Evolutionary conservation across 1,284 basidiomycete species (phyloP).

Genomic region (Leccinum subrobustum): DNA sequence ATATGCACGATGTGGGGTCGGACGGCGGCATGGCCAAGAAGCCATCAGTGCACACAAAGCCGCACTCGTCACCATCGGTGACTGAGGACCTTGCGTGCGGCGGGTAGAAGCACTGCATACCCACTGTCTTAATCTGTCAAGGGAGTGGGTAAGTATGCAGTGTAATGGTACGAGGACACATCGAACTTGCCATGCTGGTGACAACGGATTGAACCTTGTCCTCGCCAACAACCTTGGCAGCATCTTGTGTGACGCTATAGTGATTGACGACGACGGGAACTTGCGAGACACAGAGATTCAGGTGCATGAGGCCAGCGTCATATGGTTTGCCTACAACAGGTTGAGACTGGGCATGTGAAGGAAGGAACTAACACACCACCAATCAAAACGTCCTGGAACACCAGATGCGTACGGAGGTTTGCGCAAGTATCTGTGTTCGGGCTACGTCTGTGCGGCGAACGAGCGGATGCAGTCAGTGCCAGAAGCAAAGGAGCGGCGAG

Average conservation of each 20-base stretch:
- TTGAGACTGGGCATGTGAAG: not conserved
- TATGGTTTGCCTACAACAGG: not conserved
- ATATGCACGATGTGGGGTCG: constrained; percentile 1
- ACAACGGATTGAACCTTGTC: no score
- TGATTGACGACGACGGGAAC: not conserved
- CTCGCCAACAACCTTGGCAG: not conserved
- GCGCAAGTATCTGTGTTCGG: not conserved
- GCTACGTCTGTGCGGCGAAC: not conserved
- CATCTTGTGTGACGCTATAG: not conserved
- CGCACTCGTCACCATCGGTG: not conserved
- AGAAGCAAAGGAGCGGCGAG: not conserved
- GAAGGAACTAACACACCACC: not conserved
- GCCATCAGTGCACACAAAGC: not conserved
- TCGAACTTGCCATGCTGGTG: no score
- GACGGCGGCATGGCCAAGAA: not conserved
- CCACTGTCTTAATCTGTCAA: not conserved
- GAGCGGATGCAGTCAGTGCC: not conserved
- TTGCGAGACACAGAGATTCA: not conserved
- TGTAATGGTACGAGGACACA: no score
- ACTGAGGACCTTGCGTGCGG: not conserved
- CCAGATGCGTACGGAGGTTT: not conserved
- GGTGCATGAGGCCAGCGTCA: not conserved
- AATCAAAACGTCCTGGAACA: not conserved
- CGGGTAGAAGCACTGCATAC: not conserved
- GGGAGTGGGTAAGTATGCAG: not conserved